Evolutionary conservation across 2,329 filamentous ascomycete genomes (phyloP).

Genomic region (Trichoderma semiorbis): DNA sequence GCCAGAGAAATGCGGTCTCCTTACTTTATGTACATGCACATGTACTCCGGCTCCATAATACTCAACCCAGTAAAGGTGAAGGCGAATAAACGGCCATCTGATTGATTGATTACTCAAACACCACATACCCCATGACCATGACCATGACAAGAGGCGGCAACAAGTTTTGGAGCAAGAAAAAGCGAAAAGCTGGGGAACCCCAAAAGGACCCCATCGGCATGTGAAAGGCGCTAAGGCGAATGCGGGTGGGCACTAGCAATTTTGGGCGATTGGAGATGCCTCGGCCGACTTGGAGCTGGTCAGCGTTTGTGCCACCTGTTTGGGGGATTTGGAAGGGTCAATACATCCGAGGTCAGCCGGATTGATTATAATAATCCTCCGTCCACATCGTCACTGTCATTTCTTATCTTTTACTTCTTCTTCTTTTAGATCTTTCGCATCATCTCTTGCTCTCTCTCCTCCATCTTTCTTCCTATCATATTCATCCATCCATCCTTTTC

Average conservation of each 20-base stretch:
- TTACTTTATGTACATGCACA: not conserved
- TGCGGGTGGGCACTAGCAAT: slow-evolving; percentile 11
- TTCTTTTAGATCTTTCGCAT: not conserved
- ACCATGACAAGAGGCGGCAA: not conserved
- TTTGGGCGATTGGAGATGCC: slow-evolving; percentile 29
- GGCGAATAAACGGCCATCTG: not conserved
- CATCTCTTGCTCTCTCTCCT: not conserved
- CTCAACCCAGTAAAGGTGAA: not conserved
- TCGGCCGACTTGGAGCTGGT: slow-evolving; percentile 27
- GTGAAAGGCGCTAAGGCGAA: slow-evolving; percentile 20
- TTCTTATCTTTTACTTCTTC: not conserved
- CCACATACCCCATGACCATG: not conserved
- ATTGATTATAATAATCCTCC: not conserved
- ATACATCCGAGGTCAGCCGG: slow-evolving; percentile 16
- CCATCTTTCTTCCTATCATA: not conserved
- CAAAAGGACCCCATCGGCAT: slow-evolving; percentile 11
- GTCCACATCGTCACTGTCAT: not conserved
- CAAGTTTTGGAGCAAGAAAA: not conserved
- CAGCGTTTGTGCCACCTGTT: slow-evolving; percentile 19
- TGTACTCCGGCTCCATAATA: not conserved
- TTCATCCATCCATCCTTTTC: not conserved
- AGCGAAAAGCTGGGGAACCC: slow-evolving; percentile 9
- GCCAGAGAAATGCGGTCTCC: not conserved
- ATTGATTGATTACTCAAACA: not conserved
- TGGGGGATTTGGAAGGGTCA: not conserved